Evolutionary conservation across 176 grass and related monocot genomes (phyloP).

Genomic region (Avena sativa): DNA sequence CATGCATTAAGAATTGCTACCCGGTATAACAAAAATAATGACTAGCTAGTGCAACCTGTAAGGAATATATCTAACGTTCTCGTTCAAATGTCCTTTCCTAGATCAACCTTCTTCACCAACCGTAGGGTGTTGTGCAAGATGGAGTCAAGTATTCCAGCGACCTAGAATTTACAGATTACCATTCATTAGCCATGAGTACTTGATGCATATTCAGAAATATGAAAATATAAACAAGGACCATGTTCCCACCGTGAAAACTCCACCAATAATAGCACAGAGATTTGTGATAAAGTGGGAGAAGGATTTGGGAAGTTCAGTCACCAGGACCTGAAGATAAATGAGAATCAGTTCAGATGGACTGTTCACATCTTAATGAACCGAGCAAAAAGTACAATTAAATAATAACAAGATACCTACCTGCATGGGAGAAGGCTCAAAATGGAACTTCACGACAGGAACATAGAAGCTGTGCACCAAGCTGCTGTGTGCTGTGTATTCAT

Average conservation of each 20-base stretch:
- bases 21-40: conserved; percentile 49
- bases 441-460: conserved; percentile 94
- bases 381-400: neutral
- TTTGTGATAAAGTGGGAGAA: conserved; percentile 99
- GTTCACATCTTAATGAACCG: neutral
- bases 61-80: conserved; percentile 27
- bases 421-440: conserved; percentile 98
- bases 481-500: conserved; percentile 97
- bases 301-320: conserved; percentile 84
- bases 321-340: conserved; percentile 74
- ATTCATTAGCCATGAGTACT: conserved; percentile 38
- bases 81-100: conserved; percentile 83
- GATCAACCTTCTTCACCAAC: conserved; percentile 89
- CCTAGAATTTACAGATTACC: conserved; percentile 56
- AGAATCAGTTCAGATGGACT: conserved; percentile 9
- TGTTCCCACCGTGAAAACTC: conserved; percentile 86
- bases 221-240: conserved; percentile 1
- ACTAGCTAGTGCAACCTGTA: conserved; percentile 46
- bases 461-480: conserved; percentile 93
- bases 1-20: conserved; percentile 38
- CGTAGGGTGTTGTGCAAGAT: conserved; percentile 91
- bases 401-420: conserved; percentile 59
- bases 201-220: conserved; percentile 17
- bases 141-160: conserved; percentile 96
- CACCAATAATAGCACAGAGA: conserved; percentile 96